Evolutionary conservation across 192 early-diverging fungal genomes (phyloP), one percentile per base, ranked within the genome.

Genomic region (Gonapodya sp.): DNA sequence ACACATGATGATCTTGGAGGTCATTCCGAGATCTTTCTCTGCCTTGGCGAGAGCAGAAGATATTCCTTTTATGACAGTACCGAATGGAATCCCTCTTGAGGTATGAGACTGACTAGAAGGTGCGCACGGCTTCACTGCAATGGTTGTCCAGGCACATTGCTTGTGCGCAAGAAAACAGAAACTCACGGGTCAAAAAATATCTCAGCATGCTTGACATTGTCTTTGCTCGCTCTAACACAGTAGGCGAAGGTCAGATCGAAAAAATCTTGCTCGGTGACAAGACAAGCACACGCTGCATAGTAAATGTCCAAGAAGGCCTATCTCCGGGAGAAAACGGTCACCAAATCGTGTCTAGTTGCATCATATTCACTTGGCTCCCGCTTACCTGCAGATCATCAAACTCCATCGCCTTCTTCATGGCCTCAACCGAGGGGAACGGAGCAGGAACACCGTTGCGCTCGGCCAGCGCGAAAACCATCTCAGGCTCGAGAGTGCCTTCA

Each of bases 171-270:
- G 46, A 64, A 64, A 24, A 16, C 8, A 24, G 46, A 64, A 64
- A 24, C 46, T 64, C 46, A 64, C 75, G 75, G 75, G 34, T 77
- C 75, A 33, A 77, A 77, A 33, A 77, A 77, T 16, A 34, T 34
- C 34, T 77, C 75, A 2, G 34, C 75, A 33, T 34, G 75, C 18
- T 33, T 16, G 8, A 77, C 75, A 14, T 77, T 34, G 8, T 34
- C 18, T 31, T 2, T 2, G 31, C 18, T 2, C 31, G 75, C 75
- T 18, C 31, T 18, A 33, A 18, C 30, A 33, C 18, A 77, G 75
- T 32, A 77, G 75, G 75, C 18, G 18, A 2, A 77, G 18, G 75
- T 34, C 30, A 77, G 2, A 33, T 77, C 75, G 75, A 32, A 77
- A 31, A 77, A 77, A 33, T 77, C 75, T 33, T 77, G 75, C 75